Base-by-base conservation (phyloP, 2,329 filamentous ascomycete species). In the Sporothrix sp. region DNA sequence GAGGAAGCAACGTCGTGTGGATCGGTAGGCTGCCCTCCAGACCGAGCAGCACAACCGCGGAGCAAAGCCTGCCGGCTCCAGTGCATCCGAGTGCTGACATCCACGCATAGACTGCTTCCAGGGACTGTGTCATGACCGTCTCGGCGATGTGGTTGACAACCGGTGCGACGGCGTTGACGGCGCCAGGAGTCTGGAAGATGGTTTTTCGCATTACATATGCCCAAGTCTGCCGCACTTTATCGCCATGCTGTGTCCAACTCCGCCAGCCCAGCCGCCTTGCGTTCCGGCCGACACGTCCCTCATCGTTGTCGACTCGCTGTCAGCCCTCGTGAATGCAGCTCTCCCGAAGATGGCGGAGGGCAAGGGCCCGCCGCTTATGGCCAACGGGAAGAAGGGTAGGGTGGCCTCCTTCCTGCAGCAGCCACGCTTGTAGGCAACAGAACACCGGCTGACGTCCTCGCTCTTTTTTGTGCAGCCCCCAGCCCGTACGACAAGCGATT, bases 261-360 rank as follows among this genome's bases (percentile, higher is more conserved):
- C 81, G 1, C 61, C 73, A 2, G 79, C 85, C 13, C 79, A 80
- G 2, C 61, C 73, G 3, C 66, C 68, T 9, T 82, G 86, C 54
- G 77, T 89, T 44, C 79, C 84, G 1, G 52, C 64, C 21, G 71
- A 73, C 27, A 83, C 85, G 10, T 74, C 76, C 21, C 71, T 96
- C 1, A 66, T 96, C 33, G 72, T 96, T 11, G 71, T 96, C 56
- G 88, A 94, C 63, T 83, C 83, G 3, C 68, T 94, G 18, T 89
- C 89, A 7, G 80, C 81, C 7, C 72, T 93, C 23, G 73, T 96
- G 52, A 85, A 86, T 57, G 78, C 82, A 49, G 82, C 87, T 28
- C 88, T 94, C 54, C 86, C 86, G 16, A 82, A 81, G 54, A 32
- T 63, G 68, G 21, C 71, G 0, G 51, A 56, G 4, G 48, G 43